Conservation (phyloP, 331 rosid genomes). For the Arachis monticola region DNA sequence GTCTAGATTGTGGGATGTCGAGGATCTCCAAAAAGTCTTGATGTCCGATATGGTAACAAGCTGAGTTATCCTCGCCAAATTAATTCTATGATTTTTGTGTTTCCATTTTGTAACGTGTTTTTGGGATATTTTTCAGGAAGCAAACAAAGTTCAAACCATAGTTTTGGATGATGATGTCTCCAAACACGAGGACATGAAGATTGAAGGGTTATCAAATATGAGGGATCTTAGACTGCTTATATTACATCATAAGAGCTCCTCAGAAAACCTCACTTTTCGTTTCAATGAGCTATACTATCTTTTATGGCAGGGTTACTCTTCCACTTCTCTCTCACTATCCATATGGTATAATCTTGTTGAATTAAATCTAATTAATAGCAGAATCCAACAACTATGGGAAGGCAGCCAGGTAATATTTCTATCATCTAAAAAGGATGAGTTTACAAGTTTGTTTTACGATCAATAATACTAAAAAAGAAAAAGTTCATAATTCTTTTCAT, state of each 20-base stretch:
- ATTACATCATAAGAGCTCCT: neutral
- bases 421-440: too few relatives aligned
- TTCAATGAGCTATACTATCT: too few relatives aligned
- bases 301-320: neutral
- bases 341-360: neutral
- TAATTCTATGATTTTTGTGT: too few relatives aligned
- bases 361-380: neutral
- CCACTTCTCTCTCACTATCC: neutral
- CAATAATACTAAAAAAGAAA: too few relatives aligned
- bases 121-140: too few relatives aligned
- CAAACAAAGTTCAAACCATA: neutral
- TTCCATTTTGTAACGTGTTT: too few relatives aligned
- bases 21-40: too few relatives aligned
- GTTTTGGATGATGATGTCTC: neutral
- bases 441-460: too few relatives aligned
- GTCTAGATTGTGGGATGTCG: too few relatives aligned
- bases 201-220: neutral
- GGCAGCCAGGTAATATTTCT: neutral
- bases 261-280: neutral
- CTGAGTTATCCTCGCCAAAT: too few relatives aligned
- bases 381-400: neutral
- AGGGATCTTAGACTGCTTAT: neutral
- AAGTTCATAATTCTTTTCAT: too few relatives aligned
- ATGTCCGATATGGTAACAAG: too few relatives aligned
- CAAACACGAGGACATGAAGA: neutral